These are phyloP conservation scores for Chondrus crispus DNA, from an alignment of 23 red algal genomes.

Conservation along the genomic window DNA sequence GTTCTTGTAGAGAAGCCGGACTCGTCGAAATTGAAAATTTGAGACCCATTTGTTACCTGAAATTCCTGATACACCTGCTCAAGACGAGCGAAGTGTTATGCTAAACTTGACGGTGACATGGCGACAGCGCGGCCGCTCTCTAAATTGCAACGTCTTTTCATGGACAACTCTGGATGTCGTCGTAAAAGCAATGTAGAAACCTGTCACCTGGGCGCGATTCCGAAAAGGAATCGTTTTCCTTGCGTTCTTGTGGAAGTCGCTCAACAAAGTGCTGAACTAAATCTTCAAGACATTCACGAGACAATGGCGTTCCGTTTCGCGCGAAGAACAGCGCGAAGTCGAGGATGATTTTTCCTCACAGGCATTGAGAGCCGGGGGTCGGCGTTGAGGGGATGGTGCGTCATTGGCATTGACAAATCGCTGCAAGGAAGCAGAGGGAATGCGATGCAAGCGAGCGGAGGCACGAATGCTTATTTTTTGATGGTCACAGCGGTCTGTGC, in stretches of 20 bases:
- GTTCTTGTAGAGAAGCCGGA: background rate
- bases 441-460: background rate
- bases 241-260: background rate
- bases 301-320: background rate
- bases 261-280: background rate
- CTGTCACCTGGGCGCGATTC: background rate
- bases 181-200: background rate
- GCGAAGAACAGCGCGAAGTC: background rate
- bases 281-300: background rate
- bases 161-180: background rate
- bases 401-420: background rate
- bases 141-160: background rate
- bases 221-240: background rate
- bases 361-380: background rate
- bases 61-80: background rate
- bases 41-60: background rate
- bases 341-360: background rate
- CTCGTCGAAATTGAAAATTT: background rate
- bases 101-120: background rate
- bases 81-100: background rate
- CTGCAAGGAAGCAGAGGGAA: background rate
- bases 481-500: background rate
- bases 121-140: background rate
- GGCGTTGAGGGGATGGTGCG: background rate
- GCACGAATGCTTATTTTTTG: background rate